phyloP scores from a whole-genome alignment of 1,139 yeast species.

The Schwanniomyces etchellsii region DNA sequence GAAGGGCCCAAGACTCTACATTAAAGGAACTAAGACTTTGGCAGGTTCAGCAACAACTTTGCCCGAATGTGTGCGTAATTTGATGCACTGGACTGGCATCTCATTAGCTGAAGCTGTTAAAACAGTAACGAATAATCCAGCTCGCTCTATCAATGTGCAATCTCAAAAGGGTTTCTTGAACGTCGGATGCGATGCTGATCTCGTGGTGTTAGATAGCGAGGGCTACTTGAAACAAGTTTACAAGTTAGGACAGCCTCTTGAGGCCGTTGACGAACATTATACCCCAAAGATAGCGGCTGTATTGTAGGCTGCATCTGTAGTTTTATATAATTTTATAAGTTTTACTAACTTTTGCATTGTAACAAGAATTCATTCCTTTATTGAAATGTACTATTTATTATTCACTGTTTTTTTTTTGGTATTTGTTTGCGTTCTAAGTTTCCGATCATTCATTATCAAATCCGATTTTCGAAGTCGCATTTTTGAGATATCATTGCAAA shows the following conservation, averaged over 20 bases:
- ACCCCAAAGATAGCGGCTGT: slow-evolving; percentile 17
- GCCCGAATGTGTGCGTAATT: slow-evolving; percentile 49
- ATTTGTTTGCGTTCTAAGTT: no score
- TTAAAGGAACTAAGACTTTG: slow-evolving; percentile 54
- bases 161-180: slow-evolving; percentile 47
- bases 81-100: slow-evolving; percentile 47
- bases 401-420: no score
- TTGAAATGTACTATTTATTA: no score
- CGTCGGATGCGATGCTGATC: slow-evolving; percentile 56
- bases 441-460: no score
- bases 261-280: slow-evolving; percentile 14
- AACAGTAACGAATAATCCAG: slow-evolving; percentile 56
- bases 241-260: slow-evolving; percentile 42
- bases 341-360: no score
- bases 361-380: no score
- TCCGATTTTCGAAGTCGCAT: no score
- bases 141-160: slow-evolving; percentile 41
- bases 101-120: slow-evolving; percentile 50
- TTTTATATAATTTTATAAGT: neutral
- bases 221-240: slow-evolving; percentile 47
- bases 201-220: slow-evolving; percentile 40
- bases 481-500: no score
- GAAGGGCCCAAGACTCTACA: slow-evolving; percentile 41
- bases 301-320: slow-evolving; percentile 6
- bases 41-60: slow-evolving; percentile 62